These are phyloP conservation scores for Vigna reflexopilosa DNA, from an alignment of 306 rosid genomes.

Conservation along the genomic window DNA sequence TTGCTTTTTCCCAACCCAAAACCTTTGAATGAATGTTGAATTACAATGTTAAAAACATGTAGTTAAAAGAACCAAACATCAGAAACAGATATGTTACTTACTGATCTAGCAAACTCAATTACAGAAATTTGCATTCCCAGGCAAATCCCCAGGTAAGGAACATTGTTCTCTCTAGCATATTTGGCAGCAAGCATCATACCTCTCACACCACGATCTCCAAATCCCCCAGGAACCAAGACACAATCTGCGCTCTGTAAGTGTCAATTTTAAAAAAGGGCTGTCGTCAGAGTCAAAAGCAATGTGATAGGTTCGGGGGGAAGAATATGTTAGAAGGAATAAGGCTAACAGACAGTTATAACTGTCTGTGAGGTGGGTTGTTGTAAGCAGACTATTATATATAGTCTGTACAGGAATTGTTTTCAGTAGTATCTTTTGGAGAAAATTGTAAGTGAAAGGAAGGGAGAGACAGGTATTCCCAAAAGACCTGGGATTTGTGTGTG, in stretches of 20 bases:
- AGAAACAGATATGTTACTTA: conserved; percentile 55
- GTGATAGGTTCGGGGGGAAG: no score
- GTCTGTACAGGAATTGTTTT: no score
- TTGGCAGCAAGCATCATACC: conserved; percentile 98
- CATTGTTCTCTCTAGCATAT: conserved; percentile 94
- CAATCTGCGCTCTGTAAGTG: conserved; percentile 84
- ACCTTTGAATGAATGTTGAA: conserved; percentile 61
- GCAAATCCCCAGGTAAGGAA: conserved; percentile 98
- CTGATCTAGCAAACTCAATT: conserved; percentile 94
- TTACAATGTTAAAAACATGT: conserved; percentile 23
- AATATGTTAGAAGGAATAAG: no score
- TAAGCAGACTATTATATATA: no score
- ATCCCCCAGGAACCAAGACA: conserved; percentile 98
- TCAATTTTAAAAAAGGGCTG: conserved; percentile 30
- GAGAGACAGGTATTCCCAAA: no score
- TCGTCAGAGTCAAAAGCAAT: conserved; percentile 36
- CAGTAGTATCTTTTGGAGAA: no score
- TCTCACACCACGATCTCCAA: conserved; percentile 97
- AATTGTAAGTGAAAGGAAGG: no score
- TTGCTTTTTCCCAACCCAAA: conserved; percentile 87
- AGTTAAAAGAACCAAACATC: conserved; percentile 39
- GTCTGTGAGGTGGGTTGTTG: no score
- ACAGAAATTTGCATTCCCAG: conserved; percentile 99
- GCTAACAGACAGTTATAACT: no score
- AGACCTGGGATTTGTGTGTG: no score